phyloP scores from a whole-genome alignment of 1,284 basidiomycete species.

The Bondarzewia mesenterica region DNA sequence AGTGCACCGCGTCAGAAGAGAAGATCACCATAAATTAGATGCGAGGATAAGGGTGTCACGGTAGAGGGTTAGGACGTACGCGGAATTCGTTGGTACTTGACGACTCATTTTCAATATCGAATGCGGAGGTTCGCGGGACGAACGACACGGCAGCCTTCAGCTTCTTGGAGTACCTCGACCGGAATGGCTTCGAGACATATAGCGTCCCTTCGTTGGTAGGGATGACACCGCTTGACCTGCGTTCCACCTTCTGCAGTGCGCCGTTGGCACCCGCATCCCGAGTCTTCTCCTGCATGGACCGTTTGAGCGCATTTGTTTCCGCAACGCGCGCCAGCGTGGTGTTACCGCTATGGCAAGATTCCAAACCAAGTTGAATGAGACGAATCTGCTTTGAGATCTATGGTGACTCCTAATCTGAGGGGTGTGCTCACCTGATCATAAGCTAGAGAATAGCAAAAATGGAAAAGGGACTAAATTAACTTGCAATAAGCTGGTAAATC shows the following conservation, averaged over 20 bases:
- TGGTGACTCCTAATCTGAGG: too few species aligned
- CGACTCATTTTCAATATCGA: conserved; percentile 73
- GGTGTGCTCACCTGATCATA: too few species aligned
- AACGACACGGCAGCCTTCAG: conserved; percentile 75
- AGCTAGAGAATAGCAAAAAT: too few species aligned
- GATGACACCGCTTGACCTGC: not conserved
- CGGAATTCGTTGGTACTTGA: conserved; percentile 81
- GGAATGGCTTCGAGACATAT: conserved; percentile 69
- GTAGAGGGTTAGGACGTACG: too few species aligned
- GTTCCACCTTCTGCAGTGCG: not conserved
- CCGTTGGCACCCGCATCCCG: too few species aligned
- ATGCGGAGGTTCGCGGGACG: conserved; percentile 73
- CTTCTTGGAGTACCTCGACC: conserved; percentile 57
- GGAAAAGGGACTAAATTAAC: too few species aligned
- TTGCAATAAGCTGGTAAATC: too few species aligned
- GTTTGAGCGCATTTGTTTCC: not conserved
- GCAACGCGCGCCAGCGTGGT: not conserved
- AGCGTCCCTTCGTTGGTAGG: conserved; percentile 56
- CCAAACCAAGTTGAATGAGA: too few species aligned
- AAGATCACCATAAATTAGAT: too few species aligned
- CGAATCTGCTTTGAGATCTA: too few species aligned
- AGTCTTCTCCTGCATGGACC: not conserved
- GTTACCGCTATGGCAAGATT: not conserved
- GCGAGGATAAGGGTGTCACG: too few species aligned
- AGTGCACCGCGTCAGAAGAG: not conserved